Evolutionary conservation across 495 filamentous ascomycete genomes (phyloP), one percentile per base, ranked within the genome.

Genomic region (Neurospora africana): DNA sequence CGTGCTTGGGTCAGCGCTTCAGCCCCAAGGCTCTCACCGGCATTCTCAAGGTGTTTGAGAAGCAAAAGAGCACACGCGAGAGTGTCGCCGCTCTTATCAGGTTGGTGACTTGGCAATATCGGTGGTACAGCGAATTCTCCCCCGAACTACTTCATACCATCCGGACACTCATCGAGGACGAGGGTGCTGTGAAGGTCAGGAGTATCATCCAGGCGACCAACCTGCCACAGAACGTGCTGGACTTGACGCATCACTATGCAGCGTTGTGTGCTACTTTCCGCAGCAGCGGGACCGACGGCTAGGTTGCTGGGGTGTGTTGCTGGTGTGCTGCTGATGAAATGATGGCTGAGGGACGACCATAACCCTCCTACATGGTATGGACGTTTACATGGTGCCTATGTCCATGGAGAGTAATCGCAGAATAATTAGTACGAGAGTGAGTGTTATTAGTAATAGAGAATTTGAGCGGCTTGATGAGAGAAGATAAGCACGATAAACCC

Each of bases 121-220:
- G 95, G 73, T 98, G 95, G 95, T 99, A 98, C 83, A 97, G 94
- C 35, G 96, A 99, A 91, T 99, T 98, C 81, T 97, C 94, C 21
- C 96, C 95, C 13, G 88, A 92, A 69, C 86, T 99, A 21, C 87
- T 98, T 35, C 91, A 87, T 79, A 88, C 93, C 10, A 90, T 98
- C 70, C 90, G 95, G 74, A 94, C 91, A 74, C 85, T 98, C 74
- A 98, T 99, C 79, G 95, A 97, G 79, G 95, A 97, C 70, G 96
- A 99, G 81, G 96, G 95, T 68, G 96, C 95, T 27, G 93, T 99
- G 77, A 99, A 99, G 83, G 91, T 98, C 40, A 89, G 96, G 75
- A 97, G 94, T 76, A 97, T 98, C 74, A 93, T 99, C 35, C 96
- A 98, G 80, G 93, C 95, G 1, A 98, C 95, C 8, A 96, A 91